Conservation (phyloP, 139 green algal species). For the Ettlia oleoabundans region DNA sequence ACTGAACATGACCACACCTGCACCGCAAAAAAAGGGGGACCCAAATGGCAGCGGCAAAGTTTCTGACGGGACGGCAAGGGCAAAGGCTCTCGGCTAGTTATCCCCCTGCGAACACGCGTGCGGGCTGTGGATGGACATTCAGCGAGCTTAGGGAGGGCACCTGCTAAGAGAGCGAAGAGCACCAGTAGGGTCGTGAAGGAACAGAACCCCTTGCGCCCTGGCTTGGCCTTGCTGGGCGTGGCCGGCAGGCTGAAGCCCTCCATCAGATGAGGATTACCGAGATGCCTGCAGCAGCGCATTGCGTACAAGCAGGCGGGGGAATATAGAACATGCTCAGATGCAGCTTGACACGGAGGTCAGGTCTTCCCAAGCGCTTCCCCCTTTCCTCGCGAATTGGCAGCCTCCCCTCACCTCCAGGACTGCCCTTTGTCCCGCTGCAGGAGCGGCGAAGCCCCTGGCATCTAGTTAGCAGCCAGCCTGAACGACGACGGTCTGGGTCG, state of each 20-base stretch:
- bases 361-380: too few species aligned
- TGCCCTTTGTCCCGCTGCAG: not conserved
- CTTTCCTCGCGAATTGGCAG: too few species aligned
- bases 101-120: too few species aligned
- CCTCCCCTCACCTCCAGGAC: slow-evolving; percentile 18
- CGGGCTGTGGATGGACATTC: too few species aligned
- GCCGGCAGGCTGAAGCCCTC: slow-evolving; percentile 19
- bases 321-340: not conserved
- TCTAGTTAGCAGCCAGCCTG: too few species aligned
- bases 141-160: not conserved
- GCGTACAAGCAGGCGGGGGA: not conserved
- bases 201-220: slow-evolving; percentile 17
- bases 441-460: too few species aligned
- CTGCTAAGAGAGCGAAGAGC: not conserved
- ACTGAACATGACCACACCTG: slow-evolving; percentile 27
- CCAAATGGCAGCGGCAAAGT: not conserved
- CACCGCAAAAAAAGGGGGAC: not conserved
- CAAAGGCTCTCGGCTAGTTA: too few species aligned
- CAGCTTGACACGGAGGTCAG: not conserved
- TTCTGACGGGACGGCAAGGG: too few species aligned
- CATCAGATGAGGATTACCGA: not conserved
- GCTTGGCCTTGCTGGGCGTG: slow-evolving; percentile 47
- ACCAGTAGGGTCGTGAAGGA: slow-evolving; percentile 28
- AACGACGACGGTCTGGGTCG: too few species aligned
- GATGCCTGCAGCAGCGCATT: not conserved